Conservation (phyloP, 768 basidiomycete genomes). For the Naganishia friedmannii region DNA sequence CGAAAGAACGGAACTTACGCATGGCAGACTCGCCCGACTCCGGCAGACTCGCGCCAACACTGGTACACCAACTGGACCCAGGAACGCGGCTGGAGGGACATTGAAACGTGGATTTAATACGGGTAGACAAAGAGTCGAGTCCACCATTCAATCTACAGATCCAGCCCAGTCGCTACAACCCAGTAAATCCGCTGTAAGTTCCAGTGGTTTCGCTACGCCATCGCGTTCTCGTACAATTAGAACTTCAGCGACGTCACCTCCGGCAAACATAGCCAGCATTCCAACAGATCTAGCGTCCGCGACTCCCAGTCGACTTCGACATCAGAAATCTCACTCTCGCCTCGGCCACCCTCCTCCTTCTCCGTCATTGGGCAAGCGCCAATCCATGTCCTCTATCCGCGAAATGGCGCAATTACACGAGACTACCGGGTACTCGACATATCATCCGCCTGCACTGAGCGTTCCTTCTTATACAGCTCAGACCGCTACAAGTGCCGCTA, state of each 20-base stretch:
- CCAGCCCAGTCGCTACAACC: background rate
- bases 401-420: constrained; percentile 35
- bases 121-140: background rate
- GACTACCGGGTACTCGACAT: constrained; percentile 1
- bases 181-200: background rate
- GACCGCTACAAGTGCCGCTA: constrained; percentile 30
- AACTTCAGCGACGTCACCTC: background rate
- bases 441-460: background rate
- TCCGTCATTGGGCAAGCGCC: constrained; percentile 41
- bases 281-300: constrained; percentile 14
- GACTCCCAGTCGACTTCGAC: constrained; percentile 41
- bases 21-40: constrained; percentile 32
- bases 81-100: constrained; percentile 12
- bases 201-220: background rate
- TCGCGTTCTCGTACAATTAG: background rate
- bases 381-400: constrained; percentile 41
- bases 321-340: constrained; percentile 48
- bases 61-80: constrained; percentile 15
- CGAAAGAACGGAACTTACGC: constrained; percentile 41
- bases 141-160: background rate
- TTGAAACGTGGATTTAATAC: constrained; percentile 18
- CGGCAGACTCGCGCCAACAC: constrained; percentile 17
- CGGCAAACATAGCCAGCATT: background rate
- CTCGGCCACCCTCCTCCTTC: constrained; percentile 34
- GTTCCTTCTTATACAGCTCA: constrained; percentile 16